Evolutionary conservation across 1,284 basidiomycete genomes (phyloP), one percentile per base, ranked within the genome.

Genomic region (Rhodotorula sp.): DNA sequence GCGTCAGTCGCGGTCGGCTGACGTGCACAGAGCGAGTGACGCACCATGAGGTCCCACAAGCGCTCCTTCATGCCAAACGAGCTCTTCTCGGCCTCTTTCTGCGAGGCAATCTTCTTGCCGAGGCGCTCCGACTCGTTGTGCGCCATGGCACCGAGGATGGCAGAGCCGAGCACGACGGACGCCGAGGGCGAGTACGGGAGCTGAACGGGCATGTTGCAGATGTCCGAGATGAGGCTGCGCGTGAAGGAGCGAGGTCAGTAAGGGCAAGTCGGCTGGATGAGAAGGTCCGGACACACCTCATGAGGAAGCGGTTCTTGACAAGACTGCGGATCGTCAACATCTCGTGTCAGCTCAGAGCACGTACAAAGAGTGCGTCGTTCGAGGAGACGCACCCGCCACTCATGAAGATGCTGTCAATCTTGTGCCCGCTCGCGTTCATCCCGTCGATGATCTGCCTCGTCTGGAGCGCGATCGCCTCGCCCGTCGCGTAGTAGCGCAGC

Each of bases 381-480:
- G n/a, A n/a, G 55, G 42, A 61, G 64, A 25, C 62, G n/a, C 44
- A 63, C 79, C 77, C 78, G 80, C 86, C 86, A 53, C 88, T 90
- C 88, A 99, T 91, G 84, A 94, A 97, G 81, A 99, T 90, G 46
- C 89, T 87, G 67, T 87, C 87, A 79, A 99, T 91, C 48, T 85
- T 80, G 82, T 99, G 96, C 0, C 96, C 96, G 53, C 89, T 87
- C 23, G 79, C 81, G 82, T 98, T 97, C 87, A 99, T 91, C 77
- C 88, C 87, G 79, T 95, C 91, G 67, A 99, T 85, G 80, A 99
- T 98, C 82, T 98, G 96, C 7, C 91, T 86, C 17, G 94, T 98
- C 82, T 98, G 96, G 27, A 98, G 87, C 10, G 93, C 92, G 81
- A 99, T 96, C 16, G 93, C 89, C 84, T 97, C 93, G 61, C 97